These are phyloP conservation scores for Austroboletus novae-zelandiae DNA, from an alignment of 1,284 basidiomycete species.

Conservation along the genomic window DNA sequence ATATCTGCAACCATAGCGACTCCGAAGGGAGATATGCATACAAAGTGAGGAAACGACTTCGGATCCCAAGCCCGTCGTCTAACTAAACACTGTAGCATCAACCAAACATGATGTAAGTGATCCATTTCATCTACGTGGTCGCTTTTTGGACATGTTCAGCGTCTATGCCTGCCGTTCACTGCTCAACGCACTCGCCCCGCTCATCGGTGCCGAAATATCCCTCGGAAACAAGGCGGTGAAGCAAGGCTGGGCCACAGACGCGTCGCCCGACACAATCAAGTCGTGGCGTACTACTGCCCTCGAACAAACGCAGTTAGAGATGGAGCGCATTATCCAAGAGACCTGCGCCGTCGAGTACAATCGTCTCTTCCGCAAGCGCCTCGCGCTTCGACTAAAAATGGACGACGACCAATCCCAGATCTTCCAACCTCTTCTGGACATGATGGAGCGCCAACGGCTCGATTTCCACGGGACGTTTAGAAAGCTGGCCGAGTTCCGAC, in stretches of 20 bases:
- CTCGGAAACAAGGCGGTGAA: constrained; percentile 51
- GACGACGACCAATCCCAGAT: constrained; percentile 59
- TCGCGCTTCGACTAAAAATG: constrained; percentile 61
- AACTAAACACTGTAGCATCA: constrained; percentile 38
- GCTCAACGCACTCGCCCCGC: constrained; percentile 69
- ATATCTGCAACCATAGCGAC: constrained; percentile 95
- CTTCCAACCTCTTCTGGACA: constrained; percentile 60
- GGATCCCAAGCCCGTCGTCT: constrained; percentile 1
- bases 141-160: constrained; percentile 36
- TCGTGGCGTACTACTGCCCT: constrained; percentile 61
- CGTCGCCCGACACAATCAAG: constrained; percentile 50
- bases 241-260: constrained; percentile 63
- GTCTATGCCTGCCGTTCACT: constrained; percentile 78
- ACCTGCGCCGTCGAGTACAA: constrained; percentile 61
- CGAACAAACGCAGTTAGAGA: constrained; percentile 52
- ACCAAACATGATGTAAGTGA: constrained; percentile 55
- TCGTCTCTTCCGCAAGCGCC: constrained; percentile 69
- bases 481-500: constrained; percentile 62
- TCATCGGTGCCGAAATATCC: constrained; percentile 77
- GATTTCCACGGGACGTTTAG: constrained; percentile 88
- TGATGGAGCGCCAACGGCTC: constrained; percentile 68
- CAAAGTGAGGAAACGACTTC: constrained; percentile 44
- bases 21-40: constrained; percentile 86
- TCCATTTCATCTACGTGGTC: neutral
- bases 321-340: constrained; percentile 56